A percentile compares a stretch with the other conserved stretches of the same genome.
Conservation (phyloP, 2,329 filamentous ascomycete genomes). For the Camillea tinctor region DNA sequence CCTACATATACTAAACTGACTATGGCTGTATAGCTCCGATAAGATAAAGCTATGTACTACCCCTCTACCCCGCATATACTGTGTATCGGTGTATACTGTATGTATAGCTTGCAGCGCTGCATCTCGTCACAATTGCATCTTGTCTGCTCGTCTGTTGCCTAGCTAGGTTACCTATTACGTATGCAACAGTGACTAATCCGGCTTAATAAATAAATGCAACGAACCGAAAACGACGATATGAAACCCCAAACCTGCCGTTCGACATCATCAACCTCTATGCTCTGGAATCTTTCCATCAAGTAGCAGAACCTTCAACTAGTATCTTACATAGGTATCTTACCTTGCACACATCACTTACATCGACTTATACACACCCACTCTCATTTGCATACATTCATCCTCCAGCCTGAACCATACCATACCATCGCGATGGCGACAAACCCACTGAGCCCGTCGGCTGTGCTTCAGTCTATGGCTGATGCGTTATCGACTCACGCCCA, state of each 20-base stretch:
- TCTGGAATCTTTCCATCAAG: background rate
- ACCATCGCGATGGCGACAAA: conserved; percentile 27
- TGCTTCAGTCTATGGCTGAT: conserved; percentile 58
- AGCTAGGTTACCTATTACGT: background rate
- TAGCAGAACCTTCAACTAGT: background rate
- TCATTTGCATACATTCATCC: too few species aligned
- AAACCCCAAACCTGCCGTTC: background rate
- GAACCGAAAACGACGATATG: background rate
- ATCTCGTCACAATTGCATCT: background rate
- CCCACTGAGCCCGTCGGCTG: conserved; percentile 42
- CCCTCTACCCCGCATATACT: conserved; percentile 16
- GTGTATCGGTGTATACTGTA: background rate
- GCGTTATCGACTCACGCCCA: conserved; percentile 55
- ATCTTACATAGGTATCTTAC: background rate
- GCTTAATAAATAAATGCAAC: background rate
- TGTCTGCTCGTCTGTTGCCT: background rate
- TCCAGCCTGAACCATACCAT: background rate
- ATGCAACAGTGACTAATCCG: background rate
- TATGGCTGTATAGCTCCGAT: conserved; percentile 28
- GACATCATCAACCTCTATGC: background rate
- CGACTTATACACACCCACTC: background rate
- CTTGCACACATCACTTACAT: conserved; percentile 7
- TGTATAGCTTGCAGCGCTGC: too few species aligned
- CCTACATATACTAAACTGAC: background rate
- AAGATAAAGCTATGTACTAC: conserved; percentile 37